Conservation (phyloP, 805 yeast species). For the Hanseniaspora occidentalis region DNA sequence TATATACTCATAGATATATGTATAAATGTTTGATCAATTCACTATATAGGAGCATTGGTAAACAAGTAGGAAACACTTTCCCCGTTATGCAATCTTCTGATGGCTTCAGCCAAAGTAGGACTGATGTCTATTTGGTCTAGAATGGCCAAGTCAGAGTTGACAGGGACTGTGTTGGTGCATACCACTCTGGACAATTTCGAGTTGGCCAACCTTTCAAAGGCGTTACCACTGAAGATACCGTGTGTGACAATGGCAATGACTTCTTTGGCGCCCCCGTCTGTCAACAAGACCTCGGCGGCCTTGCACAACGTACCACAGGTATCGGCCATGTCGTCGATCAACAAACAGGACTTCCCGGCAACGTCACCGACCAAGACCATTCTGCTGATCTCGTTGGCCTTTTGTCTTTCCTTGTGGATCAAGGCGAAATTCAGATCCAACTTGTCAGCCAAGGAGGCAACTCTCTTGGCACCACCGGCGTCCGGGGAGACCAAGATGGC, state of each 20-base stretch:
- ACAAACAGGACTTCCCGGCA: constrained; percentile 56
- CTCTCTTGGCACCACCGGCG: constrained; percentile 86
- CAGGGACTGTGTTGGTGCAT: constrained; percentile 73
- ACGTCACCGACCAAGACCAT: constrained; percentile 86
- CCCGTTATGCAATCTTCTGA: constrained; percentile 78
- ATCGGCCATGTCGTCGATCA: constrained; percentile 85
- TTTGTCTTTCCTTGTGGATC: constrained; percentile 74
- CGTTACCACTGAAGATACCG: constrained; percentile 67
- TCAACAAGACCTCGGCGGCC: constrained; percentile 61
- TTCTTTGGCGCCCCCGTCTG: constrained; percentile 50
- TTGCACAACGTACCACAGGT: constrained; percentile 79
- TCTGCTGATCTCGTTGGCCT: constrained; percentile 71
- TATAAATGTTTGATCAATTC: background rate
- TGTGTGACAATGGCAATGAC: constrained; percentile 79
- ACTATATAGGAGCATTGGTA: constrained; percentile 43
- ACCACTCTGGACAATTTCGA: constrained; percentile 58
- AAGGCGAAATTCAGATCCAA: constrained; percentile 71
- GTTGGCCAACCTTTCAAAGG: constrained; percentile 56
- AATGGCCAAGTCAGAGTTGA: constrained; percentile 48
- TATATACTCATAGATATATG: background rate
- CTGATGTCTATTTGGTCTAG: constrained; percentile 60
- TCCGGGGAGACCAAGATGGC: constrained; percentile 78
- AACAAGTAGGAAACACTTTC: constrained; percentile 74
- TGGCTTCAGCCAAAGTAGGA: constrained; percentile 67
- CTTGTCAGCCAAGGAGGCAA: constrained; percentile 73